A percentile compares a stretch with the other conserved stretches of the same genome.
These are phyloP conservation scores for Glaciozyma antarctica DNA, from an alignment of 768 basidiomycete genomes.

Conservation along the genomic window DNA sequence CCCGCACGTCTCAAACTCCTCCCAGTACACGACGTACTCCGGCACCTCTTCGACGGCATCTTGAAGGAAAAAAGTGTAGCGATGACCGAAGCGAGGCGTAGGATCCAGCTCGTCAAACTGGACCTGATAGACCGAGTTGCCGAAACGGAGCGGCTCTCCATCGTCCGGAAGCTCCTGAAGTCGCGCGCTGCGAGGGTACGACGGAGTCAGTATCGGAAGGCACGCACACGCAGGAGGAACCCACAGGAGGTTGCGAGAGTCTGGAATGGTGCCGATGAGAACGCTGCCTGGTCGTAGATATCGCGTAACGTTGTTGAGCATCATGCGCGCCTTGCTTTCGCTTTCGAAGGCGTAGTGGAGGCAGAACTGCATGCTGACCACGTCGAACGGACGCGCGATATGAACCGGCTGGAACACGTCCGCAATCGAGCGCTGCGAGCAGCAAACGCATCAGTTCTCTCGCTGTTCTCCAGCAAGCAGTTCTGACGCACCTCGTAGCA, in stretches of 20 bases:
- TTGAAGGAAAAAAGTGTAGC: conserved; percentile 83
- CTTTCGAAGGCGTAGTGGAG: conserved; percentile 99
- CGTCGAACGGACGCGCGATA: conserved; percentile 60
- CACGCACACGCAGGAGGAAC: conserved; percentile 37
- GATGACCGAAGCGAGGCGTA: conserved; percentile 64
- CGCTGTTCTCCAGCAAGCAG: background rate
- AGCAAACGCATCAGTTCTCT: background rate
- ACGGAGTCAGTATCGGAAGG: background rate
- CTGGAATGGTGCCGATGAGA: conserved; percentile 97
- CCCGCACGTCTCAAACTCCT: conserved; percentile 70
- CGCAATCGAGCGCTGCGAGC: conserved; percentile 52
- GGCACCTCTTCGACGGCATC: conserved; percentile 97
- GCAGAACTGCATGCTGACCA: conserved; percentile 97
- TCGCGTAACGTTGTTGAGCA: conserved; percentile 80
- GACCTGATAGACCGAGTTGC: conserved; percentile 82
- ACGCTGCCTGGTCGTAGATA: conserved; percentile 73
- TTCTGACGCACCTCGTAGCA: conserved; percentile 57
- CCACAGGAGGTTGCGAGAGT: conserved; percentile 71
- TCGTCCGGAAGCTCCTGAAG: conserved; percentile 62
- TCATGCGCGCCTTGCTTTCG: conserved; percentile 71
- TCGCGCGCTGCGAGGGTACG: conserved; percentile 44
- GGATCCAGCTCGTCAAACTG: conserved; percentile 56
- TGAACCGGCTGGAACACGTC: conserved; percentile 49
- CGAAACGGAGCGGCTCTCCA: conserved; percentile 64
- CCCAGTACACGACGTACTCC: conserved; percentile 95